phyloP scores from a whole-genome alignment of 306 rosid genomes.

The Vigna angularis region DNA sequence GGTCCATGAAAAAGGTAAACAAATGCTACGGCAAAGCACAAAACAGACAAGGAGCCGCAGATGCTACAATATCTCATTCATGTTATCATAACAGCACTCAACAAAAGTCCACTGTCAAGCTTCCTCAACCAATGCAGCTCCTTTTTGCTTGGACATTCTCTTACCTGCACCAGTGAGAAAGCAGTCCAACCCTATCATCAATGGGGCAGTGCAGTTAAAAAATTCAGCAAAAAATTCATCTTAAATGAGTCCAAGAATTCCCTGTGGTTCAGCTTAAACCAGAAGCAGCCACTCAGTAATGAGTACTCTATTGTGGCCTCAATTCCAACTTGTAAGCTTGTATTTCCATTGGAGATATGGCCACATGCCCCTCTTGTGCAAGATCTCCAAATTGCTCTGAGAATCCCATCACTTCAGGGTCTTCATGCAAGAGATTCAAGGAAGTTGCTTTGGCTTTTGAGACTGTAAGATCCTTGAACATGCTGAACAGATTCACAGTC shows the following conservation, averaged over 20 bases:
- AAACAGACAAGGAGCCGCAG: slow-evolving; percentile 44
- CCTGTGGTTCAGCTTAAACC: slow-evolving; percentile 28
- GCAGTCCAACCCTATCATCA: slow-evolving; percentile 30
- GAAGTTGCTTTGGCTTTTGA: slow-evolving; percentile 68
- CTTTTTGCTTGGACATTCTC: slow-evolving; percentile 31
- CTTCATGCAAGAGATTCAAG: slow-evolving; percentile 91
- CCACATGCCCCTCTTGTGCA: slow-evolving; percentile 74
- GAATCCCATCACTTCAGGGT: slow-evolving; percentile 80
- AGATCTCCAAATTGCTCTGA: slow-evolving; percentile 62
- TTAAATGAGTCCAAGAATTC: slow-evolving; percentile 36
- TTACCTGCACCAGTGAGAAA: slow-evolving; percentile 43
- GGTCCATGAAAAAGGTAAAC: slow-evolving; percentile 19
- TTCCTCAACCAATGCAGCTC: slow-evolving; percentile 38
- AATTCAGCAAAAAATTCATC: not conserved
- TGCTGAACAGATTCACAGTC: slow-evolving; percentile 69
- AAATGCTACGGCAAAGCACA: slow-evolving; percentile 41
- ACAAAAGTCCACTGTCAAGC: slow-evolving; percentile 36
- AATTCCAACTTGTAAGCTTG: slow-evolving; percentile 91
- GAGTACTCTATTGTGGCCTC: slow-evolving; percentile 49
- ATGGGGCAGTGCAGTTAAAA: slow-evolving; percentile 38
- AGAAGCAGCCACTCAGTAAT: slow-evolving; percentile 34
- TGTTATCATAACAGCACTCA: slow-evolving; percentile 39
- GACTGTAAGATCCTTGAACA: slow-evolving; percentile 71
- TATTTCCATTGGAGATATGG: slow-evolving; percentile 88
- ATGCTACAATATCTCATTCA: slow-evolving; percentile 42